These are phyloP conservation scores for Colletotrichum cuscutae DNA, from an alignment of 2,329 filamentous ascomycete genomes.

Conservation along the genomic window DNA sequence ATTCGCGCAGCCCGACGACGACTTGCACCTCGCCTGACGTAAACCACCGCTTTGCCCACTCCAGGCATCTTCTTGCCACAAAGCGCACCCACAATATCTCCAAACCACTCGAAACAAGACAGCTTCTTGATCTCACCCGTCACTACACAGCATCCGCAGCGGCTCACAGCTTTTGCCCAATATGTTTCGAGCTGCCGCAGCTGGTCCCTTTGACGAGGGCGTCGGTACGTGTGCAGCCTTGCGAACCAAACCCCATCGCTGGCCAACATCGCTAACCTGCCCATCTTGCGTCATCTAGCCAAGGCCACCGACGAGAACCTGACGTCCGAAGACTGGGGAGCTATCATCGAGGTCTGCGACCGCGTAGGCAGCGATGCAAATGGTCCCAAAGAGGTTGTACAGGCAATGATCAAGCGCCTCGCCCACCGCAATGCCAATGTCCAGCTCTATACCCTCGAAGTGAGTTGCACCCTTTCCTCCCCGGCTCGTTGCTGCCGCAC, in stretches of 20 bases:
- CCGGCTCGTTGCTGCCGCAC: background rate
- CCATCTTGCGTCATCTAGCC: conserved; percentile 49
- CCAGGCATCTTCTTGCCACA: background rate
- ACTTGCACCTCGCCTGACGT: background rate
- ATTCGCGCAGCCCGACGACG: background rate
- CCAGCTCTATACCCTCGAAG: conserved; percentile 92
- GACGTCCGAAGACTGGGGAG: conserved; percentile 80
- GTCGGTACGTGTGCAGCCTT: conserved; percentile 58
- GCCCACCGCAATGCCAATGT: conserved; percentile 96
- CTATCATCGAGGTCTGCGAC: conserved; percentile 73
- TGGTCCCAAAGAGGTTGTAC: conserved; percentile 83
- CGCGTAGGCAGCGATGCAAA: conserved; percentile 65
- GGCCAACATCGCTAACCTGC: background rate
- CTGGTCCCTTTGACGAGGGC: conserved; percentile 68
- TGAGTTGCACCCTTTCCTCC: conserved; percentile 47
- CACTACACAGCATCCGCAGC: conserved; percentile 16
- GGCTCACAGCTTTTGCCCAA: conserved; percentile 40
- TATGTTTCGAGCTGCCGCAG: conserved; percentile 70
- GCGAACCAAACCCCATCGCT: background rate
- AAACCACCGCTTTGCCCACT: background rate
- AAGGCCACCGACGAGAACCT: conserved; percentile 97
- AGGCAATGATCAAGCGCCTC: conserved; percentile 89
- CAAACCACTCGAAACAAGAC: background rate
- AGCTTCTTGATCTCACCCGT: background rate
- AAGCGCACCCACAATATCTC: background rate